Percentiles rank a stretch among this genome's conserved stretches.
phyloP scores from a whole-genome alignment of 2,329 filamentous ascomycete genomes.

The Pyrenochaeta sp. region DNA sequence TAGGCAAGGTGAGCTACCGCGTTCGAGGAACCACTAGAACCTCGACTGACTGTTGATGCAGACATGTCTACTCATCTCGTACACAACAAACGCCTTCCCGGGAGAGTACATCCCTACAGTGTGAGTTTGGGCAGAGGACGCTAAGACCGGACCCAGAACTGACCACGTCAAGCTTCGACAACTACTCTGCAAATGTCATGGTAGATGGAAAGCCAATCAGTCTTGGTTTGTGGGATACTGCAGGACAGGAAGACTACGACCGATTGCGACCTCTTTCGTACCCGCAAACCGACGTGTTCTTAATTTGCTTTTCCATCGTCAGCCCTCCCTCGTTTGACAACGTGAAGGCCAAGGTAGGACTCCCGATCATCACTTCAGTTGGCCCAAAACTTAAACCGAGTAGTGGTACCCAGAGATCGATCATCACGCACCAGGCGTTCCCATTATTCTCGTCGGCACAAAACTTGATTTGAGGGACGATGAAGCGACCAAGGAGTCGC shows the following conservation, averaged over 20 bases:
- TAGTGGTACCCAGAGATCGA: slow-evolving; percentile 98
- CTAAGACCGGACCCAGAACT: slow-evolving; percentile 30
- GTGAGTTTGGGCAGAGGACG: slow-evolving; percentile 59
- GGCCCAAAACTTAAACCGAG: slow-evolving; percentile 22
- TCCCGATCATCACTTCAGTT: not conserved
- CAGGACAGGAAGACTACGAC: slow-evolving; percentile 98
- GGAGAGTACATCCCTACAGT: slow-evolving; percentile 99
- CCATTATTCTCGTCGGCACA: slow-evolving; percentile 95
- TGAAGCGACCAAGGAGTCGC: slow-evolving; percentile 77
- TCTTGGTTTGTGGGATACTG: slow-evolving; percentile 96
- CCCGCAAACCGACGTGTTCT: slow-evolving; percentile 96
- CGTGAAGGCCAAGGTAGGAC: slow-evolving; percentile 91
- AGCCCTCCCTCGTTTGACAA: slow-evolving; percentile 98
- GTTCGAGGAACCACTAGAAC: slow-evolving; percentile 20
- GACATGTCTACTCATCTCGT: slow-evolving; percentile 99
- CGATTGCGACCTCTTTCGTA: slow-evolving; percentile 93
- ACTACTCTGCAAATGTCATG: slow-evolving; percentile 99
- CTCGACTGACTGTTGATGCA: slow-evolving; percentile 54
- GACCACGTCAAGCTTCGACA: slow-evolving; percentile 77
- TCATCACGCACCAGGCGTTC: slow-evolving; percentile 92
- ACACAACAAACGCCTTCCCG: slow-evolving; percentile 99
- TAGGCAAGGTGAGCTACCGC: slow-evolving; percentile 80
- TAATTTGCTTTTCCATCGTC: slow-evolving; percentile 98
- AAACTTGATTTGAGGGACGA: slow-evolving; percentile 97
- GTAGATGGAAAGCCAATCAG: slow-evolving; percentile 98